Conservation (phyloP, 1,284 basidiomycete species). For the Anthracocystis walkeri region DNA sequence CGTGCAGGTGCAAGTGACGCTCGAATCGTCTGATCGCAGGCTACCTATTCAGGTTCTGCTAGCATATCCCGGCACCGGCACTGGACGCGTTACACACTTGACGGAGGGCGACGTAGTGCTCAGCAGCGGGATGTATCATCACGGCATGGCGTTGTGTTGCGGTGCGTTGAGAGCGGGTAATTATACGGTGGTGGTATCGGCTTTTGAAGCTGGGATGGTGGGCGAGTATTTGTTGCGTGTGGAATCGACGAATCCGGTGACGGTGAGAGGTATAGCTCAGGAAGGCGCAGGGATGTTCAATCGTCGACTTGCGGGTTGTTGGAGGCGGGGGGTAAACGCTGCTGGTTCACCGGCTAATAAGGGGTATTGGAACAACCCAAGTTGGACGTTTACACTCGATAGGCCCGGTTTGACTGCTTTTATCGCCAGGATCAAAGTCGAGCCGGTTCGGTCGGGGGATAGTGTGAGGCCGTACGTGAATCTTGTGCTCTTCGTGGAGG, state of each 20-base stretch:
- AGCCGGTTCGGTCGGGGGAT: neutral
- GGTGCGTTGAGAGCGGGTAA: conserved; percentile 72
- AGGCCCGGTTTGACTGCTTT: conserved; percentile 5
- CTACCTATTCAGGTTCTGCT: conserved; percentile 81
- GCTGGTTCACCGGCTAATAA: conserved; percentile 78
- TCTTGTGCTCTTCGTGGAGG: conserved; percentile 20
- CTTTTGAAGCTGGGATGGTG: conserved; percentile 80
- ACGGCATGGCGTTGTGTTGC: conserved; percentile 78
- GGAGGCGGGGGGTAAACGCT: conserved; percentile 74
- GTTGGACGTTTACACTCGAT: conserved; percentile 73
- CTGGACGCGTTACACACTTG: conserved; percentile 73
- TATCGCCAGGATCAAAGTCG: conserved; percentile 10
- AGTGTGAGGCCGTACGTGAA: conserved; percentile 31
- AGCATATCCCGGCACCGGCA: conserved; percentile 61
- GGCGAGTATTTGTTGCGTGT: conserved; percentile 78
- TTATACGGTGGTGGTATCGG: conserved; percentile 84
- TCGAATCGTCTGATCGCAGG: conserved; percentile 75
- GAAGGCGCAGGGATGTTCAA: conserved; percentile 93
- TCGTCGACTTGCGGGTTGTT: conserved; percentile 74
- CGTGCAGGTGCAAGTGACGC: conserved; percentile 71
- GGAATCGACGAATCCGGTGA: conserved; percentile 73
- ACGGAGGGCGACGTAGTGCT: conserved; percentile 77
- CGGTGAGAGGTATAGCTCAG: conserved; percentile 72
- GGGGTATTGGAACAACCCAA: conserved; percentile 78
- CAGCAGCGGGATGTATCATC: conserved; percentile 83